A percentile compares a stretch with the other conserved stretches of the same genome.
These are phyloP conservation scores for Trametes punicea DNA, from an alignment of 768 basidiomycete genomes.

Conservation along the genomic window DNA sequence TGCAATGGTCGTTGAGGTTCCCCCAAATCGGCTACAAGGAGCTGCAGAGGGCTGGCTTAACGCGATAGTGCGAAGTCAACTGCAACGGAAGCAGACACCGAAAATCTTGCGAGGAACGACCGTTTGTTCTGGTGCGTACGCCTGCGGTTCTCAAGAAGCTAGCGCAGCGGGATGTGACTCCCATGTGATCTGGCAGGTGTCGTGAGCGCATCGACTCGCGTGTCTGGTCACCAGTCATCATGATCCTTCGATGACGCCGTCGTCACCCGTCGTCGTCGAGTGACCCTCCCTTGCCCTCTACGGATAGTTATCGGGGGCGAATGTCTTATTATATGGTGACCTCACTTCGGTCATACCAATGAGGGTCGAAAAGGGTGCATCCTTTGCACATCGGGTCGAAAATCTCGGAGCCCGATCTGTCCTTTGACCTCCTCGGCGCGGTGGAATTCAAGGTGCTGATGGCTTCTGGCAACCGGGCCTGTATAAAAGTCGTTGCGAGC, in stretches of 20 bases:
- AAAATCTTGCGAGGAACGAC: conserved; percentile 3
- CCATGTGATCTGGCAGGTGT: too few species aligned
- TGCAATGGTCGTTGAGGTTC: too few species aligned
- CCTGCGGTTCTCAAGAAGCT: too few species aligned
- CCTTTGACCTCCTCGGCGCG: background rate
- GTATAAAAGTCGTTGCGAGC: too few species aligned
- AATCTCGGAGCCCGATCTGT: background rate
- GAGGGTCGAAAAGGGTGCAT: background rate
- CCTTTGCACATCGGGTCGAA: background rate
- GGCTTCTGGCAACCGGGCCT: too few species aligned
- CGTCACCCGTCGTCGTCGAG: background rate
- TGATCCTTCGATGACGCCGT: background rate
- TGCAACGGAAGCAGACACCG: background rate
- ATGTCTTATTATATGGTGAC: background rate
- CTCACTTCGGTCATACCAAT: background rate
- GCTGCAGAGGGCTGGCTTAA: too few species aligned
- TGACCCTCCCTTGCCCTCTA: background rate
- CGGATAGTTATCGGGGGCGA: conserved; percentile 10
- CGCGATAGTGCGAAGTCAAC: background rate
- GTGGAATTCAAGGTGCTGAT: background rate
- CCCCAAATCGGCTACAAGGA: too few species aligned
- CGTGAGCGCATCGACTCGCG: too few species aligned
- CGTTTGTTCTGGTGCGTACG: too few species aligned
- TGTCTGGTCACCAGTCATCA: too few species aligned
- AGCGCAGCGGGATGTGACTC: too few species aligned